A percentile compares a stretch with the other conserved stretches of the same genome.
These are phyloP conservation scores for Tetradesmus lagerheimii DNA, from an alignment of 139 green algal genomes.

Conservation along the genomic window DNA sequence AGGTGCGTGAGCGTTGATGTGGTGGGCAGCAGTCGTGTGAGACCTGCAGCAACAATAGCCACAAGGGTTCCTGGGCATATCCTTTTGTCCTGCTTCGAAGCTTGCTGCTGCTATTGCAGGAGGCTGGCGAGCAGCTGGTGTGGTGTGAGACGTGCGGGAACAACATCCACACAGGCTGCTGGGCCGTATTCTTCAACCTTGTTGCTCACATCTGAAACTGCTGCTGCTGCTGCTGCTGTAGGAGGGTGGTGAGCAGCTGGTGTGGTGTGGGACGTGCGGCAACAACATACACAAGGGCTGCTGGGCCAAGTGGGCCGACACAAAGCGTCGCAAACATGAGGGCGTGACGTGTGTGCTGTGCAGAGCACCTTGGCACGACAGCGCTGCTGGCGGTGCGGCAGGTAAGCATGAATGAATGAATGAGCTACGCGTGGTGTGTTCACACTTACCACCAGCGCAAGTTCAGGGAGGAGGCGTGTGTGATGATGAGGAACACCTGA, in stretches of 20 bases:
- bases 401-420: not conserved
- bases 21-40: not conserved
- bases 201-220: no score
- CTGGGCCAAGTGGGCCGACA: conserved; percentile 56
- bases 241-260: conserved; percentile 46
- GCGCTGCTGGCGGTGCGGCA: not conserved
- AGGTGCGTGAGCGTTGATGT: not conserved
- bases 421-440: no score
- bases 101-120: not conserved
- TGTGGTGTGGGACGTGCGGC: conserved; percentile 62
- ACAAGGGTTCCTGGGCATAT: no score
- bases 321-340: conserved; percentile 27
- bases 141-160: not conserved
- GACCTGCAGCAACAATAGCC: not conserved
- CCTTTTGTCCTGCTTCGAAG: not conserved
- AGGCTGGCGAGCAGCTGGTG: not conserved
- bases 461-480: no score
- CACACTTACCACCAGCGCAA: no score
- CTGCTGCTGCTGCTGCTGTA: conserved; percentile 14
- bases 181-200: not conserved
- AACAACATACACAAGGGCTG: conserved; percentile 72
- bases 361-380: conserved; percentile 54
- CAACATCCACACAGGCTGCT: not conserved
- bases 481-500: no score
- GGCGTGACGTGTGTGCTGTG: conserved; percentile 64